These are phyloP conservation scores for Chloris gayana DNA, from an alignment of 176 grass and related monocot species.

Conservation along the genomic window DNA sequence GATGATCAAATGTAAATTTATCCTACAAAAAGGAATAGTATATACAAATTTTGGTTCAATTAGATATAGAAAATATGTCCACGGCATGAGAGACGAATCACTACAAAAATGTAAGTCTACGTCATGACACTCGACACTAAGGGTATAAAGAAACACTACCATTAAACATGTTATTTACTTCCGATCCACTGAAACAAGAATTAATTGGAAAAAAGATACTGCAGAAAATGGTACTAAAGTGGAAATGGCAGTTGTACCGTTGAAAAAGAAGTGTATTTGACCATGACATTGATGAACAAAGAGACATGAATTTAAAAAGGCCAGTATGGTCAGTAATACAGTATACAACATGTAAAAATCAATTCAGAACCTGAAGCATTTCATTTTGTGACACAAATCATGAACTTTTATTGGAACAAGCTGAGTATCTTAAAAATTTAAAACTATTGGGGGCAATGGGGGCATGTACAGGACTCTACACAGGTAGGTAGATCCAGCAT, in stretches of 20 bases:
- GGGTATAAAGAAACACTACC: no score
- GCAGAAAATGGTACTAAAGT: not conserved
- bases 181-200: no score
- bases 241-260: not conserved
- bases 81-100: slow-evolving; percentile 1
- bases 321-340: not conserved
- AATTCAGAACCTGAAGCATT: not conserved
- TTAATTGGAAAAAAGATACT: not conserved
- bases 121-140: slow-evolving; percentile 3
- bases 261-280: not conserved
- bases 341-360: not conserved
- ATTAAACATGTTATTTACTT: no score
- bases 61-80: not conserved
- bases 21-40: not conserved
- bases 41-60: not conserved
- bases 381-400: not conserved
- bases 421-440: not conserved
- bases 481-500: not conserved
- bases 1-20: not conserved
- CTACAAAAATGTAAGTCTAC: not conserved
- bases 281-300: not conserved
- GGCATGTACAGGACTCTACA: not conserved
- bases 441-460: not conserved
- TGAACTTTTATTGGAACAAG: not conserved
- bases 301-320: not conserved